phyloP scores from a whole-genome alignment of 2,329 filamentous ascomycete species.

The Xylariales sp. region DNA sequence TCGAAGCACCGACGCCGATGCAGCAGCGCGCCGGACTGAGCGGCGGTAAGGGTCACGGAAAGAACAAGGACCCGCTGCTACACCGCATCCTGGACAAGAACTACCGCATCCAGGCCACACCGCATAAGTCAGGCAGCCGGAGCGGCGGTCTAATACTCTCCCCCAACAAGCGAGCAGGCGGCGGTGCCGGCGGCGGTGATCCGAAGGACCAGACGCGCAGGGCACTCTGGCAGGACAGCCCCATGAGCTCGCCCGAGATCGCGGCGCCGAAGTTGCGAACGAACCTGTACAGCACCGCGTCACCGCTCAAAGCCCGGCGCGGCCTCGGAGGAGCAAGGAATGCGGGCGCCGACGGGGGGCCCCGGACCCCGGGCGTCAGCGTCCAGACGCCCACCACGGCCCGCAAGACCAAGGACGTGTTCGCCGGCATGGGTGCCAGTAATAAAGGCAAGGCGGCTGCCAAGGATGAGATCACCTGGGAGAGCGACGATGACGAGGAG shows the following conservation, averaged over 20 bases:
- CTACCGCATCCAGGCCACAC: slow-evolving; percentile 89
- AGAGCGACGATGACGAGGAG: slow-evolving; percentile 67
- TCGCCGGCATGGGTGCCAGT: slow-evolving; percentile 24
- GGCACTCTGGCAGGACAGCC: slow-evolving; percentile 49
- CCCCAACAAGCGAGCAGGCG: slow-evolving; percentile 19
- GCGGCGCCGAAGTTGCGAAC: slow-evolving; percentile 78
- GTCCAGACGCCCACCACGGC: slow-evolving; percentile 69
- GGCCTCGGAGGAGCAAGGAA: slow-evolving; percentile 33
- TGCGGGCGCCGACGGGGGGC: slow-evolving; percentile 38
- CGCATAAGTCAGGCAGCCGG: slow-evolving; percentile 59
- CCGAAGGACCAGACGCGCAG: slow-evolving; percentile 27
- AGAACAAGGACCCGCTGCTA: slow-evolving; percentile 69
- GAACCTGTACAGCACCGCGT: slow-evolving; percentile 69
- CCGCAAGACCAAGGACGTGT: slow-evolving; percentile 46
- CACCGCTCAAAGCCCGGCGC: slow-evolving; percentile 53
- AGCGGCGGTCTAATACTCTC: no score
- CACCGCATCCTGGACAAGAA: slow-evolving; percentile 94
- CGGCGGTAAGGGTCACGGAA: slow-evolving; percentile 17
- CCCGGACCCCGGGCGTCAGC: slow-evolving; percentile 77
- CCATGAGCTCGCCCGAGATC: slow-evolving; percentile 71
- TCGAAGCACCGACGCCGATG: slow-evolving; percentile 27
- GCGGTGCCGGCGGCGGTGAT: slow-evolving; percentile 19
- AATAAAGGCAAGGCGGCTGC: slow-evolving; percentile 26
- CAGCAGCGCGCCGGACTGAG: slow-evolving; percentile 14
- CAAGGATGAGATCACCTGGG: slow-evolving; percentile 61